phyloP scores from a whole-genome alignment of 2,329 filamentous ascomycete genomes.

The Fusarium papillatum region DNA sequence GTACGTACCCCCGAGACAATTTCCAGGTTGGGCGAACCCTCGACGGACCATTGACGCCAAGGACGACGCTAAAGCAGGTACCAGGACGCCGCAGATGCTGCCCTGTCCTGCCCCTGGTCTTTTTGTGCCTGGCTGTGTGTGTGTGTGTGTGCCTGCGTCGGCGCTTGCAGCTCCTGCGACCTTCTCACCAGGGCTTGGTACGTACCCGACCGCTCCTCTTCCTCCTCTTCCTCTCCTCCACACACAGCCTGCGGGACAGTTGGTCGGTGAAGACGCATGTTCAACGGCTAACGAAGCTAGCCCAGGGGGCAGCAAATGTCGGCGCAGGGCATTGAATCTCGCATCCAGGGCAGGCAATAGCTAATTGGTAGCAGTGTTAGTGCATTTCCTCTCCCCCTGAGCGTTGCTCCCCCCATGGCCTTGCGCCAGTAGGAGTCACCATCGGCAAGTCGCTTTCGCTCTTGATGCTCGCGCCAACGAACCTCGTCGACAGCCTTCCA shows the following conservation, averaged over 20 bases:
- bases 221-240: background rate
- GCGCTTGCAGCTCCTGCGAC: constrained; percentile 24
- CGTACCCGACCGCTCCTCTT: background rate
- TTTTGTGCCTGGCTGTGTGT: constrained; percentile 22
- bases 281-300: constrained; percentile 30
- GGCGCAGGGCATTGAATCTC: constrained; percentile 25
- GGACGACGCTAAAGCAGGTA: constrained; percentile 39
- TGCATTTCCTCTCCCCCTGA: constrained; percentile 4
- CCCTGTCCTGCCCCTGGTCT: constrained; percentile 1
- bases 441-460: background rate
- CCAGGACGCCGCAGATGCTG: constrained; percentile 18
- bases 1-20: constrained; percentile 32
- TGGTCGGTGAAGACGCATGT: constrained; percentile 38
- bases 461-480: background rate
- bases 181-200: background rate
- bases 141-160: constrained; percentile 5
- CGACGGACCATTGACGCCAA: constrained; percentile 36
- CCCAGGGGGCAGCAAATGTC: constrained; percentile 20
- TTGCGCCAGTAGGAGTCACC: constrained; percentile 21
- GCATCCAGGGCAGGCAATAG: constrained; percentile 11
- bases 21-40: constrained; percentile 26
- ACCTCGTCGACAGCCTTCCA: background rate
- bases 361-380: constrained; percentile 31
- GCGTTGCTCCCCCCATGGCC: constrained; percentile 5
- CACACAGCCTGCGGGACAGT: constrained; percentile 9